Base-by-base conservation (phyloP, 2,329 filamentous ascomycete species). In the Aspergillus chevalieri region DNA sequence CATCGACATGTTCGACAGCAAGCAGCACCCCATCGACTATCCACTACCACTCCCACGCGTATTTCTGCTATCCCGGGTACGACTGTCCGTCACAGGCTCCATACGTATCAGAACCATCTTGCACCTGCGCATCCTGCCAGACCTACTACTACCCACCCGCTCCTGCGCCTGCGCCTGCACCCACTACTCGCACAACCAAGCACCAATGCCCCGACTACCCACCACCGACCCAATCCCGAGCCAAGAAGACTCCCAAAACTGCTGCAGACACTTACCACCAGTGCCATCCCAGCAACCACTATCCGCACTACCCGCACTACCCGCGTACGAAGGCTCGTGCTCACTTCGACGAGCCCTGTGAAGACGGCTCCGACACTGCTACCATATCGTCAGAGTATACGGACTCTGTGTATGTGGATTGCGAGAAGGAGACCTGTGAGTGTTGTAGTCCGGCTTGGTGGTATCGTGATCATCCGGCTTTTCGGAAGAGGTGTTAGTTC, bases 371-470 rank as follows among this genome's bases (percentile, higher is more conserved):
- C n/a, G n/a, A 17, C 15, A 9, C 34, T 36, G 14, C 34, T n/a
- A n/a, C 34, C 34, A 17, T 36, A 6, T 36, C 34, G 3, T 8
- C 34, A 12, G 26, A 30, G 4, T 36, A 4, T 36, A 17, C n/a
- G 34, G 34, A 7, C 4, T 15, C n/a, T 36, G 34, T 7, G 10
- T 14, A 36, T 15, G 15, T 12, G 7, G 38, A 46, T 24, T 43
- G 42, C 7, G 44, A 36, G 30, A 21, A 45, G 30, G 28, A 45
- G 24, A 44, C 45, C 14, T 50, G 28, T 47, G 38, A 41, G 15
- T 41, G 38, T 15, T 41, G 38, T 41, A 14, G 14, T 36, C n/a
- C 34, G 34, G n/a, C 34, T 36, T 36, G 34, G 34, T 3, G 15
- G 34, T 44, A 42, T 46, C 44, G 44, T 4, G 24, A 14, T 12